phyloP scores from a whole-genome alignment of 1,139 yeast species.

The Yamadazyma siamensis region DNA sequence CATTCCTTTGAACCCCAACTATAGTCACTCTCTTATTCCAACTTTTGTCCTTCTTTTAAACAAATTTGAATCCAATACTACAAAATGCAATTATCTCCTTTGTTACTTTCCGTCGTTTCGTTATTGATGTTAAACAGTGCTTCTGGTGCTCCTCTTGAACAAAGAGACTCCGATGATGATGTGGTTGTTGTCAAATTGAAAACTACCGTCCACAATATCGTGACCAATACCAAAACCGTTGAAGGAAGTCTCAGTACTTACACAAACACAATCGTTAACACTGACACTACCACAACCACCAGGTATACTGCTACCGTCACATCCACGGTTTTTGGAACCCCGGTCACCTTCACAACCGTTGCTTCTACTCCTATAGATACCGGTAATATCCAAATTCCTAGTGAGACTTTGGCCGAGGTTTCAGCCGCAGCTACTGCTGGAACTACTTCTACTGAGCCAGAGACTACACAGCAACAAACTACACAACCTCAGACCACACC shows the following conservation, averaged over 20 bases:
- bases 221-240: slow-evolving; percentile 33
- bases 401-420: slow-evolving; percentile 6
- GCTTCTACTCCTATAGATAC: slow-evolving; percentile 32
- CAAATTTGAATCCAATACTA: slow-evolving; percentile 9
- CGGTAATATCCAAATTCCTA: slow-evolving; percentile 10
- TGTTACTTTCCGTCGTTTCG: slow-evolving; percentile 19
- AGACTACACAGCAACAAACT: slow-evolving; percentile 6
- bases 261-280: slow-evolving; percentile 27
- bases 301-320: slow-evolving; percentile 47
- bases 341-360: slow-evolving; percentile 37
- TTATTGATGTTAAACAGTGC: slow-evolving; percentile 7
- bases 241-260: slow-evolving; percentile 28
- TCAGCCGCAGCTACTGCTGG: slow-evolving; percentile 1
- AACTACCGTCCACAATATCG: slow-evolving; percentile 32
- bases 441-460: slow-evolving; percentile 2
- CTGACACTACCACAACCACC: slow-evolving; percentile 38
- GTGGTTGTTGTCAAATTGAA: slow-evolving; percentile 34
- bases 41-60: slow-evolving; percentile 21
- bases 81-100: slow-evolving; percentile 32
- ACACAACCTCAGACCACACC: slow-evolving; percentile 10
- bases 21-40: slow-evolving; percentile 8
- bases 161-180: slow-evolving; percentile 18
- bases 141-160: slow-evolving; percentile 24
- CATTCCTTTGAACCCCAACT: slow-evolving; percentile 9
- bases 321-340: slow-evolving; percentile 39